phyloP scores from a whole-genome alignment of 257 asterid species.

The Gardenia jasminoides region DNA sequence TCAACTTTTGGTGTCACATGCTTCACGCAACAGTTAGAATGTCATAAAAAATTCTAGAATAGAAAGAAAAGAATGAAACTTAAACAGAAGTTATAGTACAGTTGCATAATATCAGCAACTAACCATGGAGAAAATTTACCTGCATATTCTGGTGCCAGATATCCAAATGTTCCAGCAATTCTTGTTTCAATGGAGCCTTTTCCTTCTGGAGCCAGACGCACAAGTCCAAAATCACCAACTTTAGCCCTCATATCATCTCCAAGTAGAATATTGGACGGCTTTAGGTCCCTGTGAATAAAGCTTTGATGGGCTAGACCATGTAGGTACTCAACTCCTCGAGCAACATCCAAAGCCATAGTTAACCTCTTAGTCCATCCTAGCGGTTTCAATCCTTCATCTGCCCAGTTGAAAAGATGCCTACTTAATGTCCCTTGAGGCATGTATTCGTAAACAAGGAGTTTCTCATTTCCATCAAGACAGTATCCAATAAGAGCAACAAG shows the following conservation, averaged over 20 bases:
- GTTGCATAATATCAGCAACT: neutral
- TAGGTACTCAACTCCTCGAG: slow-evolving; percentile 87
- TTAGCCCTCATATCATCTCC: slow-evolving; percentile 97
- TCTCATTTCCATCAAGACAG: slow-evolving; percentile 89
- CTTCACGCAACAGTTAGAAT: neutral
- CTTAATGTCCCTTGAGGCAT: slow-evolving; percentile 97
- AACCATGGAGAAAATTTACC: slow-evolving; percentile 34
- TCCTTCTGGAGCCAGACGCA: slow-evolving; percentile 91
- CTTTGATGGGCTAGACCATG: slow-evolving; percentile 94
- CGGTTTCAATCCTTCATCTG: slow-evolving; percentile 65
- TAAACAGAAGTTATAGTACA: neutral
- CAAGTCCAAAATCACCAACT: slow-evolving; percentile 95
- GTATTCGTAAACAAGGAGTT: slow-evolving; percentile 79
- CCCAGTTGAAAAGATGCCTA: slow-evolving; percentile 75
- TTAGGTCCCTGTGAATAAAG: slow-evolving; percentile 85
- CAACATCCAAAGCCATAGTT: slow-evolving; percentile 83
- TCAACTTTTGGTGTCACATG: neutral
- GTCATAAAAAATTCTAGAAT: neutral
- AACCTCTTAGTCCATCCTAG: slow-evolving; percentile 79
- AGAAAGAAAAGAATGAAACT: neutral
- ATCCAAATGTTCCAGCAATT: slow-evolving; percentile 93
- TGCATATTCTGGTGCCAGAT: slow-evolving; percentile 97
- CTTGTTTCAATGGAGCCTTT: slow-evolving; percentile 83
- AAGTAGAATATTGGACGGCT: slow-evolving; percentile 89
- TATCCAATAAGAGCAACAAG: slow-evolving; percentile 91